Evolutionary conservation across 2,329 filamentous ascomycete species (phyloP).

Genomic region (Orbilia oligospora): DNA sequence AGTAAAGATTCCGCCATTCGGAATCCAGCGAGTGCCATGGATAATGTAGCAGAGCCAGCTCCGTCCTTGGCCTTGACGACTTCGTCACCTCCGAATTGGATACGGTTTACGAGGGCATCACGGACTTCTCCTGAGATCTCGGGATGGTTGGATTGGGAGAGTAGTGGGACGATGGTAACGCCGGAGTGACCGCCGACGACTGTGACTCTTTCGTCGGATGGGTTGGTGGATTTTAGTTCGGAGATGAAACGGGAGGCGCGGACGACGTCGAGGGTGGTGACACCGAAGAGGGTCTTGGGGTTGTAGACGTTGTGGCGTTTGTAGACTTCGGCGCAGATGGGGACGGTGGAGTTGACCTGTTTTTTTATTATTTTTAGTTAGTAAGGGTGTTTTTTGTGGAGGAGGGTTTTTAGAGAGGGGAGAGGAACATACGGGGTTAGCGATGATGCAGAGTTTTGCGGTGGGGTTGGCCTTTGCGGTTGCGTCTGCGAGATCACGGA

Average conservation of each 20-base stretch:
- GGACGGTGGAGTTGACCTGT: slow-evolving; percentile 96
- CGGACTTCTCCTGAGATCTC: slow-evolving; percentile 83
- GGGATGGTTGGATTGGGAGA: slow-evolving; percentile 91
- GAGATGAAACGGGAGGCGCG: slow-evolving; percentile 98
- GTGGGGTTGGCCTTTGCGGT: slow-evolving; percentile 88
- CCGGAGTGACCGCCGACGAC: slow-evolving; percentile 98
- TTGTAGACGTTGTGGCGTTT: slow-evolving; percentile 97
- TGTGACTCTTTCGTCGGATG: slow-evolving; percentile 91
- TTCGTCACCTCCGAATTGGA: slow-evolving; percentile 99
- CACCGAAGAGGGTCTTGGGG: slow-evolving; percentile 98
- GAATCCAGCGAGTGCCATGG: slow-evolving; percentile 96
- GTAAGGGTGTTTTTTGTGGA: slow-evolving; percentile 29
- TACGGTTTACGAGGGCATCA: slow-evolving; percentile 86
- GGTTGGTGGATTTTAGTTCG: slow-evolving; percentile 91
- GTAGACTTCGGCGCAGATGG: slow-evolving; percentile 97
- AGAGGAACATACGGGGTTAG: slow-evolving; percentile 84
- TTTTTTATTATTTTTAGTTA: background rate
- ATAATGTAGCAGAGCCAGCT: slow-evolving; percentile 95
- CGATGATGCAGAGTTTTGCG: slow-evolving; percentile 96
- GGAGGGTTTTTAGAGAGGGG: background rate
- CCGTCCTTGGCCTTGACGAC: slow-evolving; percentile 99
- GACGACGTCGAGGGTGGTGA: slow-evolving; percentile 98
- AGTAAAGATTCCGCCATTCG: slow-evolving; percentile 91
- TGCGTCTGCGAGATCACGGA: slow-evolving; percentile 97
- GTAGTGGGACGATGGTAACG: slow-evolving; percentile 97